Evolutionary conservation across 306 rosid species (phyloP), one percentile per base, ranked within the genome.

Genomic region (Lupinus albus): DNA sequence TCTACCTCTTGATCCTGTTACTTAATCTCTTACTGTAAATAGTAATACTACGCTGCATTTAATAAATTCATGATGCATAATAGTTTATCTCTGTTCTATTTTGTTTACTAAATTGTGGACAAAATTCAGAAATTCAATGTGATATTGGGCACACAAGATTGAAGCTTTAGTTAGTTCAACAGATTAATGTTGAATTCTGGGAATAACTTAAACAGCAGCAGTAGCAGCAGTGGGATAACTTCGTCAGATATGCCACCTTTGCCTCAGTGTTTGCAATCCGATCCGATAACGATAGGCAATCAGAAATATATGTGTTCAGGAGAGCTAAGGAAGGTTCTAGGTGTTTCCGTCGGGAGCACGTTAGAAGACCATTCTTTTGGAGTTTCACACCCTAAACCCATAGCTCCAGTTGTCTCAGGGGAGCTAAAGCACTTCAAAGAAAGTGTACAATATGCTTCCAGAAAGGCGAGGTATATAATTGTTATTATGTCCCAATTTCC

Each of bases 401-500:
- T 77, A 14, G 85, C 90, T 47, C 80, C 91, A 0, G 86, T 82
- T 68, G 85, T 84, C 58, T 79, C 87, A 0, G 85, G 84, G 73
- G 95, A 92, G 69, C 70, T 92, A 56, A 92, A 87, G 84, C 78
- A 87, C 78, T 80, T 88, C 18, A 89, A 89, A 72, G 95, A 87
- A 72, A 87, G 85, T 30, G 91, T 92, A 65, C 84, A 84, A 70
- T 90, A 84, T 87, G 76, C 79, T 15, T 89, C 92, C 63, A 87
- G 82, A 79, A 84, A 82, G 84, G 95, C 98, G 47, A 89, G 92
- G 97, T 92, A 86, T 65, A 38, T 64, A 61, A 28, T 76, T 56
- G 44, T 78, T 33, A 35, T 54, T 56, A 6, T 73, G 53, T n/a
- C 8, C 20, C 17, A 33, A 16, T 74, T 73, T 64, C 59, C 45